Conservation (phyloP, 768 basidiomycete species). For the Dictyophora rubrovolvata region DNA sequence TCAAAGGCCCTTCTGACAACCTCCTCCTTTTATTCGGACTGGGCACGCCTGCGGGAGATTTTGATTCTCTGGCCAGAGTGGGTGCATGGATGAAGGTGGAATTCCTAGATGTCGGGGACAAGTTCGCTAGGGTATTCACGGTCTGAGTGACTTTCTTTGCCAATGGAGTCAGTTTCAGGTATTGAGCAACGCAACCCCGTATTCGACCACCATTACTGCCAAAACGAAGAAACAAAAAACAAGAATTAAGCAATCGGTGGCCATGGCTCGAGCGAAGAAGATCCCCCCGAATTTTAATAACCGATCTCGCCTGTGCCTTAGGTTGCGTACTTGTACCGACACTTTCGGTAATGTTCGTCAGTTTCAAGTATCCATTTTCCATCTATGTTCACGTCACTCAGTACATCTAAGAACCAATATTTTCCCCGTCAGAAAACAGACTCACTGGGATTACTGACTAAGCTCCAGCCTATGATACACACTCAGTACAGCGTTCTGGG, state of each 20-base stretch:
- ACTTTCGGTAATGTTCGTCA: constrained; percentile 64
- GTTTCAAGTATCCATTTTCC: constrained; percentile 48
- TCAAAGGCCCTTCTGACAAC: too few species aligned
- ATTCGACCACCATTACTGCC: constrained; percentile 65
- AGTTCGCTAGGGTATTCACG: too few species aligned
- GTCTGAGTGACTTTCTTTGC: constrained; percentile 49
- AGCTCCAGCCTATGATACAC: constrained; percentile 39
- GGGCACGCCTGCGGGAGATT: too few species aligned
- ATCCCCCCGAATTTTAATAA: constrained; percentile 59
- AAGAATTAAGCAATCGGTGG: background rate
- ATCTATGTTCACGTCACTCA: constrained; percentile 32
- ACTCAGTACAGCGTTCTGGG: too few species aligned
- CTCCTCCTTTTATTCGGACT: too few species aligned
- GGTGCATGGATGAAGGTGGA: too few species aligned
- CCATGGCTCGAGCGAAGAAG: constrained; percentile 16
- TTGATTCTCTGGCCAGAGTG: too few species aligned
- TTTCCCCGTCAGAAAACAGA: constrained; percentile 13
- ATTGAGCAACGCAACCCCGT: constrained; percentile 56
- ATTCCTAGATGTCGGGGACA: too few species aligned
- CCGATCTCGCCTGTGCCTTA: constrained; percentile 46
- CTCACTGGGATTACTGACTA: constrained; percentile 64
- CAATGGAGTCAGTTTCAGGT: constrained; percentile 43
- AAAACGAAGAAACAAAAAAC: background rate
- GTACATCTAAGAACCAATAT: background rate
- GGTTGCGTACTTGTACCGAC: constrained; percentile 29